Base-by-base conservation (phyloP, 2,329 filamentous ascomycete species). In the Metarhizium brunneum region DNA sequence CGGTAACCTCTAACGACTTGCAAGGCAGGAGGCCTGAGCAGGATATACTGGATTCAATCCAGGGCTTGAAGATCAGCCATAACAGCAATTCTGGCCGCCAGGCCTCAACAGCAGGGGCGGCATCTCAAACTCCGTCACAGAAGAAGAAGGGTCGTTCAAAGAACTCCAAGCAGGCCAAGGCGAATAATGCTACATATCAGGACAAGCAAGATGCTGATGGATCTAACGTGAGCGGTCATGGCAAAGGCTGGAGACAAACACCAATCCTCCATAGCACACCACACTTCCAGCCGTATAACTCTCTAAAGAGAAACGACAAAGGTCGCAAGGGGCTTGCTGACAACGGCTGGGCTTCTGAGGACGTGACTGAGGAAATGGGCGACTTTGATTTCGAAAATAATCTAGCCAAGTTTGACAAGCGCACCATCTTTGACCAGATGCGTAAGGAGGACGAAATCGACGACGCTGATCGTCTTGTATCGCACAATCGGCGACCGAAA, bases 341-440 rank as follows among this genome's bases (percentile, higher is more conserved):
- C 47, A 95, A 90, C 67, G 92, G 90, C 3, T 97, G 92, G 92
- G 91, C 90, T 4, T 96, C 92, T 0, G 94, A 96, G 67, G 92
- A 97, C 65, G 92, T 92, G 25, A 96, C 90, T 0, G 94, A 97
- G 71, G 92, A 95, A 67, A 82, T 94, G 77, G 90, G 88, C 11
- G 94, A 97, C 58, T 97, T 97, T 64, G 92, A 97, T 69, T 97
- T 97, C 65, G 86, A 89, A 63, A 85, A 84, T 54, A 91, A 91
- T 61, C 78, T 97, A 36, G 92, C 90, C 50, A 95, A 96, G 66
- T 97, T 97, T 64, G 92, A 97, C 75, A 97, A 97, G 74, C 84
- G 87, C 55, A 86, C 85, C 1, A 84, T 97, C 8, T 99, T 99
- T 67, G 88, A 92, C 61, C 87, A 96, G 70, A 94, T 97, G 70